Evolutionary conservation across 1,284 basidiomycete genomes (phyloP), one percentile per base, ranked within the genome.

Genomic region (Puccinia sorghi): DNA sequence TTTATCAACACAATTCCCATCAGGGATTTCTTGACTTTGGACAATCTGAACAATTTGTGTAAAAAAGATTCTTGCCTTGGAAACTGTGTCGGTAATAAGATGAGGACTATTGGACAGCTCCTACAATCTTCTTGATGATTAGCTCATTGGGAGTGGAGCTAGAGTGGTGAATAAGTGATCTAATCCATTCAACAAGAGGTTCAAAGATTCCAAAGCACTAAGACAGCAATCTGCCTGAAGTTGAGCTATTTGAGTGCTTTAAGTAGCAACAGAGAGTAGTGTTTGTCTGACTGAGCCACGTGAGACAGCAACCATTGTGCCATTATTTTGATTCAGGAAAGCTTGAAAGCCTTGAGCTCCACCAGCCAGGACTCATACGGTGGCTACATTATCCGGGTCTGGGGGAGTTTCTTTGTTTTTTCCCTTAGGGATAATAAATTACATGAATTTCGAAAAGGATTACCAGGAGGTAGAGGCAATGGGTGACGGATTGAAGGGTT

Each of bases 281-380:
- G 43, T 25, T 37, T 54, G 52, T 39, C 54, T 72, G 25, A 11
- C 52, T 56, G 63, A 48, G 20, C 27, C 41, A 46, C 64, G 64
- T 32, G 64, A 48, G 20, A 57, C 22, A 5, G 74, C 59, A 20
- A 22, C 27, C 13, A 67, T 41, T 57, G 54, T 37, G 37, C 64
- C 52, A 37, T n/a, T 56, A 22, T 64, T 69, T 6, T 48, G 64
- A 50, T 77, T 77, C 22, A 77, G 54, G 66, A 77, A 77, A 32
- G 74, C 74, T 57, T 69, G 74, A 32, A 77, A 77, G 48, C 74
- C 74, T 50, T 77, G 74, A 13, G 74, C 74, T 46, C 69, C 39
- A 25, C 64, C 74, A 25, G 64, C 70, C 25, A 67, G 52, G 63
- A 77, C 52, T 27, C 69, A 43, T 13, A 48, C 27, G n/a, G n/a